Evolutionary conservation across 805 yeast genomes (phyloP).

Genomic region (Candida silvatica): DNA sequence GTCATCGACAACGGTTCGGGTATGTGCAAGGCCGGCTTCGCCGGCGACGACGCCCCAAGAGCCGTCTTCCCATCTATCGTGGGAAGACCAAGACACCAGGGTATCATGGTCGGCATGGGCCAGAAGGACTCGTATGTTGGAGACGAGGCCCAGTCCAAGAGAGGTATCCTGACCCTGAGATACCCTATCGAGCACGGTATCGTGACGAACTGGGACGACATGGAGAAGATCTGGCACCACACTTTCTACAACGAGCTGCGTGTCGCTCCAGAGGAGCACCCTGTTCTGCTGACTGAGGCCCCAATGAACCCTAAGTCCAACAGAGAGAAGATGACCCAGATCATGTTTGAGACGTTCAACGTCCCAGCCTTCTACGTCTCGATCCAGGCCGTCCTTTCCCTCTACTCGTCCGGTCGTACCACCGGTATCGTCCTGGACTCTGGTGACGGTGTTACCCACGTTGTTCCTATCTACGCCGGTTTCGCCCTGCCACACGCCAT

Average conservation of each 20-base stretch:
- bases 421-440: constrained; percentile 99
- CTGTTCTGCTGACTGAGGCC: constrained; percentile 98
- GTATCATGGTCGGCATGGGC: constrained; percentile 99
- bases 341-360: constrained; percentile 97
- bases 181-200: constrained; percentile 99
- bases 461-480: constrained; percentile 99
- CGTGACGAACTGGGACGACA: constrained; percentile 99
- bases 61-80: constrained; percentile 99
- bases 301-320: constrained; percentile 99
- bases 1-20: constrained; percentile 99
- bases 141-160: constrained; percentile 99
- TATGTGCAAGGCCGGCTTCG: constrained; percentile 99
- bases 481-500: constrained; percentile 99
- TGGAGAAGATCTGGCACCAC: constrained; percentile 99
- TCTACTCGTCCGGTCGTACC: constrained; percentile 99
- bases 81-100: constrained; percentile 99
- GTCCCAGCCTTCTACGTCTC: constrained; percentile 99
- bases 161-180: constrained; percentile 98
- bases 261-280: constrained; percentile 99
- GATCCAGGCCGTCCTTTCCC: constrained; percentile 96
- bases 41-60: constrained; percentile 99
- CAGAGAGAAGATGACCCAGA: constrained; percentile 99
- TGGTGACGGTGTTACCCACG: constrained; percentile 99
- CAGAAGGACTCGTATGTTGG: constrained; percentile 99
- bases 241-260: constrained; percentile 99